A percentile compares a stretch with the other conserved stretches of the same genome.
Conservation (phyloP, 306 rosid genomes). For the Pterocarpus santalinus region DNA sequence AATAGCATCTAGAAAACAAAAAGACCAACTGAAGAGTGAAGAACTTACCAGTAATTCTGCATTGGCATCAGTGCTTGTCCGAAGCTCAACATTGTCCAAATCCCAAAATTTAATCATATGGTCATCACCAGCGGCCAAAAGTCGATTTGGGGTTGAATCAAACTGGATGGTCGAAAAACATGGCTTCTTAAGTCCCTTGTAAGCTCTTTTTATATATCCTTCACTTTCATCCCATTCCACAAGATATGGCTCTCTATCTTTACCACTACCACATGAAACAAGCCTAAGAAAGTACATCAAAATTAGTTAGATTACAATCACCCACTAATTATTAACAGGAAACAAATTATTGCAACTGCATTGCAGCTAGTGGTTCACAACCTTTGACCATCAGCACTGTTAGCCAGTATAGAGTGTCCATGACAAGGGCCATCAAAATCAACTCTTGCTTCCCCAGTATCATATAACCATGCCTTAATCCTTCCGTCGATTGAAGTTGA, state of each 20-base stretch:
- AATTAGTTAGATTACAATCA: not conserved
- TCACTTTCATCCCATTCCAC: constrained; percentile 60
- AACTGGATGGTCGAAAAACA: constrained; percentile 45
- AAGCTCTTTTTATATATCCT: constrained; percentile 45
- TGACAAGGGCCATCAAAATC: constrained; percentile 47
- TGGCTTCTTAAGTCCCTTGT: constrained; percentile 52
- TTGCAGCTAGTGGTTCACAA: constrained; percentile 28
- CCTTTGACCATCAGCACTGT: constrained; percentile 53
- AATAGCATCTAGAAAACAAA: constrained; percentile 3
- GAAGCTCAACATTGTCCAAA: constrained; percentile 53
- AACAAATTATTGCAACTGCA: constrained; percentile 7
- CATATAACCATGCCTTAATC: constrained; percentile 53
- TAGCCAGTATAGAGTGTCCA: constrained; percentile 51
- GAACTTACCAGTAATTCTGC: constrained; percentile 52
- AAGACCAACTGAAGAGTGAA: not conserved
- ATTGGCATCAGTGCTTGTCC: constrained; percentile 34
- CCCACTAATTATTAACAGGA: not conserved
- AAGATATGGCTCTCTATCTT: constrained; percentile 52
- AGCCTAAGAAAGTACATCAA: constrained; percentile 45
- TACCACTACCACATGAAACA: constrained; percentile 55
- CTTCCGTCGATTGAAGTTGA: constrained; percentile 55
- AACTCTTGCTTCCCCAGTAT: constrained; percentile 15
- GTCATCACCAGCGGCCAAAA: constrained; percentile 61
- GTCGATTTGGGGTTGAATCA: constrained; percentile 42
- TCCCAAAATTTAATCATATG: constrained; percentile 56